Evolutionary conservation across 1,284 basidiomycete species (phyloP).

Genomic region (Lignosus rhinocerotis): DNA sequence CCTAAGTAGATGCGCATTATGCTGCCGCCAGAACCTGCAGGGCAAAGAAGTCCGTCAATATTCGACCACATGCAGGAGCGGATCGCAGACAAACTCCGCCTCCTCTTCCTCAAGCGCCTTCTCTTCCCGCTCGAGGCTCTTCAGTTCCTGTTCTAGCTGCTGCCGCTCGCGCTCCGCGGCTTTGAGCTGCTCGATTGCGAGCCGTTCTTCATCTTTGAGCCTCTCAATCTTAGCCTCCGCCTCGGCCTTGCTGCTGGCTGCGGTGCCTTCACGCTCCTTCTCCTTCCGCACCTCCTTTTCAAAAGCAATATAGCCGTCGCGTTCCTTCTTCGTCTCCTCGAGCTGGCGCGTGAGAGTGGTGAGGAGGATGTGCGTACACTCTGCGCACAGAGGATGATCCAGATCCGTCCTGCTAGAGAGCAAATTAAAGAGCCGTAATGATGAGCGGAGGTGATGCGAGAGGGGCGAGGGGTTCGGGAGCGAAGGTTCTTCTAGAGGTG

Average conservation of each 20-base stretch:
- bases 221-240: constrained; percentile 71
- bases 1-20: constrained; percentile 71
- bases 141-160: constrained; percentile 74
- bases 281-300: constrained; percentile 84
- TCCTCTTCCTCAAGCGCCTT: constrained; percentile 75
- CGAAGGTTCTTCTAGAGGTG: constrained; percentile 40
- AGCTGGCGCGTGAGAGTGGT: constrained; percentile 79
- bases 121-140: constrained; percentile 74
- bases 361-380: constrained; percentile 88
- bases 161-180: constrained; percentile 74
- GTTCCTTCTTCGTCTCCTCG: constrained; percentile 88
- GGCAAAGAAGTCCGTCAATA: constrained; percentile 11
- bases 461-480: constrained; percentile 69
- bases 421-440: constrained; percentile 74
- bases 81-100: constrained; percentile 60
- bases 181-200: constrained; percentile 72
- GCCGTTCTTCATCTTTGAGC: constrained; percentile 73
- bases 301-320: constrained; percentile 91
- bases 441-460: constrained; percentile 76
- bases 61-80: constrained; percentile 1
- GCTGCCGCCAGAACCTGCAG: constrained; percentile 78
- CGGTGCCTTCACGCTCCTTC: constrained; percentile 65
- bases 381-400: constrained; percentile 93
- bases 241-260: constrained; percentile 54
- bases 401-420: constrained; percentile 81